phyloP scores from a whole-genome alignment of 2,329 filamentous ascomycete genomes.

The Epichloe sp. region DNA sequence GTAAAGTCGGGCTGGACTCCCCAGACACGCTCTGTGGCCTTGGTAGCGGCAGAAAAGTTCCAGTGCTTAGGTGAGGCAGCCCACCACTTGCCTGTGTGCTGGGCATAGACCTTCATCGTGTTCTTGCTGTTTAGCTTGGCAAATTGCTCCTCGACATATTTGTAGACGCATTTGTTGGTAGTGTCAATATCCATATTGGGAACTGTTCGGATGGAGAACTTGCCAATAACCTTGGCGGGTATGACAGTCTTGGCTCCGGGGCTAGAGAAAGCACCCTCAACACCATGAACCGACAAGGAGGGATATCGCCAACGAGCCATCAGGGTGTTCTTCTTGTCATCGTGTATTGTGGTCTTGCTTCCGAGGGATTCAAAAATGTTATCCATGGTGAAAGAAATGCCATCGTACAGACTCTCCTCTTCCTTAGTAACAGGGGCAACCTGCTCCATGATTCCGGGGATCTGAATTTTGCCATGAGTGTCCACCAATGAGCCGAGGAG shows the following conservation, averaged over 20 bases:
- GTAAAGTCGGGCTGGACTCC: constrained; percentile 90
- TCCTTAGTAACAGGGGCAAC: constrained; percentile 80
- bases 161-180: constrained; percentile 75
- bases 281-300: constrained; percentile 82
- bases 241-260: constrained; percentile 97
- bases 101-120: constrained; percentile 63
- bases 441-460: constrained; percentile 87
- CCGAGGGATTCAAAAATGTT: constrained; percentile 89
- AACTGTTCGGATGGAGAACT: constrained; percentile 96
- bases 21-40: constrained; percentile 94
- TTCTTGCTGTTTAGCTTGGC: constrained; percentile 88
- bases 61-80: constrained; percentile 94
- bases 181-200: constrained; percentile 91
- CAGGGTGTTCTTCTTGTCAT: constrained; percentile 80
- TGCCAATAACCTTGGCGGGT: constrained; percentile 92
- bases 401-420: constrained; percentile 75
- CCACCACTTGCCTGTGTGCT: constrained; percentile 98
- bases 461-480: constrained; percentile 79
- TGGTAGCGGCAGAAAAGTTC: constrained; percentile 91
- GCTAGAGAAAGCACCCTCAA: constrained; percentile 89
- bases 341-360: constrained; percentile 73
- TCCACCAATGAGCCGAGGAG: constrained; percentile 78
- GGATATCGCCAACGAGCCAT: constrained; percentile 96
- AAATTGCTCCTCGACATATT: constrained; percentile 73
- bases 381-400: constrained; percentile 92